These are phyloP conservation scores for Tetradesmus lagerheimii DNA, from an alignment of 139 green algal species.

Conservation along the genomic window DNA sequence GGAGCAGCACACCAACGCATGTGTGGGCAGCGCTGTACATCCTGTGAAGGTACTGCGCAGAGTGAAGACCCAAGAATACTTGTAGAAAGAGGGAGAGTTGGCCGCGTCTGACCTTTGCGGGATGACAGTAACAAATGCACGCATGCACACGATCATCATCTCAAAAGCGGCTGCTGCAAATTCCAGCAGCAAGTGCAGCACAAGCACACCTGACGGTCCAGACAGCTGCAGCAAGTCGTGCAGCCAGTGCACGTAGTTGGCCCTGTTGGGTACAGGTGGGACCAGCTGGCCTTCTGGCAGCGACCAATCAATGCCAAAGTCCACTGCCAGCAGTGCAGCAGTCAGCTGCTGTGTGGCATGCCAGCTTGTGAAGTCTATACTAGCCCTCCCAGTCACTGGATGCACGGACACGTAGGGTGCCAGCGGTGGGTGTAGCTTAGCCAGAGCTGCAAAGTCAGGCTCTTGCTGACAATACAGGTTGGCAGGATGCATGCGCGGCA, in stretches of 20 bases:
- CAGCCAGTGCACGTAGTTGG: conserved; percentile 96
- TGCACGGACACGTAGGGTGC: conserved; percentile 55
- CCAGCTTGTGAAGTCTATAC: conserved; percentile 77
- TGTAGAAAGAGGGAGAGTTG: neutral
- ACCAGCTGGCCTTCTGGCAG: conserved; percentile 87
- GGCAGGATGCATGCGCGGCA: conserved; percentile 69
- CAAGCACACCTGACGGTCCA: conserved; percentile 43
- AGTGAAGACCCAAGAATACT: too few species aligned
- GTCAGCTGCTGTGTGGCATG: conserved; percentile 85
- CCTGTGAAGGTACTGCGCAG: too few species aligned
- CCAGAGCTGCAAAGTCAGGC: conserved; percentile 85
- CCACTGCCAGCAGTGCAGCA: conserved; percentile 71
- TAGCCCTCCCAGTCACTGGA: neutral
- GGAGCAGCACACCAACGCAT: neutral
- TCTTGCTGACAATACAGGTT: conserved; percentile 76
- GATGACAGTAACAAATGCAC: too few species aligned
- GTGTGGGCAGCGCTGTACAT: neutral
- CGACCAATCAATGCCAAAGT: conserved; percentile 83
- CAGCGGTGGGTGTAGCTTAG: conserved; percentile 66
- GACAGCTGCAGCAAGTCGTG: conserved; percentile 88
- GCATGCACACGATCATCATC: neutral
- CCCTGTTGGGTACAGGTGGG: conserved; percentile 85
- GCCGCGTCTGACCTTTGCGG: neutral
- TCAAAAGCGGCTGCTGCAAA: neutral
- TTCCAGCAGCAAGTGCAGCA: neutral